phyloP scores from a whole-genome alignment of 257 asterid genomes.

The Nicotiana sylvestris region DNA sequence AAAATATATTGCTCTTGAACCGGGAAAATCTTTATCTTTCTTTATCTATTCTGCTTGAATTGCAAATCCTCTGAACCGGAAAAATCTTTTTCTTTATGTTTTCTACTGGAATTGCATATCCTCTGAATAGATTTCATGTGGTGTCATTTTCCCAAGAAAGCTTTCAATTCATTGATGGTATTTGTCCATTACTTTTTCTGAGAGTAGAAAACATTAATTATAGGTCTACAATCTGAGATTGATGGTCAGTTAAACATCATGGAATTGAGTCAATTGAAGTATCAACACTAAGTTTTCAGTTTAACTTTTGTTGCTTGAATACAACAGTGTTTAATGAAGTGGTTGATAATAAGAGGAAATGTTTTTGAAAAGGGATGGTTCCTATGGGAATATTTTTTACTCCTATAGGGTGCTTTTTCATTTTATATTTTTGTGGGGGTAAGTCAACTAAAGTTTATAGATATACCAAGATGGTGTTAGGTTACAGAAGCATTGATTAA shows the following conservation, averaged over 20 bases:
- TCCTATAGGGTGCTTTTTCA: neutral
- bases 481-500: neutral
- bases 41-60: neutral
- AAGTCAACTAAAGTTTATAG: neutral
- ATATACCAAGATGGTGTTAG: slow-evolving; percentile 8
- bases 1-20: neutral
- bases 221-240: neutral
- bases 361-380: neutral
- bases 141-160: slow-evolving; percentile 6
- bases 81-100: neutral
- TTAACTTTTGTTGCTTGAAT: neutral
- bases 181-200: neutral
- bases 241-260: neutral
- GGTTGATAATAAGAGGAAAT: neutral
- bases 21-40: neutral
- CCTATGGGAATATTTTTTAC: neutral
- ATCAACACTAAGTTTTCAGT: neutral
- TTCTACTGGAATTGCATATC: neutral
- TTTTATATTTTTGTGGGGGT: neutral
- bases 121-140: neutral
- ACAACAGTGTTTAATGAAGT: neutral
- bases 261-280: neutral
- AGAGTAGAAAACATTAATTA: neutral
- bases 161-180: neutral
- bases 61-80: neutral